Base-by-base conservation (phyloP, 2,329 filamentous ascomycete species). In the Chrysosporium keratinophilum region DNA sequence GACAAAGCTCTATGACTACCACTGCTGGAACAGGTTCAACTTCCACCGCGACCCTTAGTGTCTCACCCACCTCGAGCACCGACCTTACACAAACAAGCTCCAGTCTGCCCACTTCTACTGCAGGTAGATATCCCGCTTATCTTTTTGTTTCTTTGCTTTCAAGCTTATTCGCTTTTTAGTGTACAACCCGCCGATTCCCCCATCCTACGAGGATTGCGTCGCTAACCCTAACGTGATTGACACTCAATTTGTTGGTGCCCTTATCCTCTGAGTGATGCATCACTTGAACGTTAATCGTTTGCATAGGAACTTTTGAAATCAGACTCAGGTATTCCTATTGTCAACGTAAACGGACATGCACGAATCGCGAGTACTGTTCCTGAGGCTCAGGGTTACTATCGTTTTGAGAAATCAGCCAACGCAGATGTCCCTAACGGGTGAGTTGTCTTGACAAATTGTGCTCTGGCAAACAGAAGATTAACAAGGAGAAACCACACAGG, bases 141-240 rank as follows among this genome's bases (percentile, higher is more conserved):
- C 2, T 11, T 9, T 45, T 31, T n/a, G 15, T 19, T 23, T 7
- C 41, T 11, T 23, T 17, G 9, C 2, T 23, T 23, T 43, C 19
- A 10, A 19, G 5, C n/a, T 33, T 11, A 20, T 19, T 45, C 9
- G 28, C 42, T 19, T 40, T 39, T 7, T 37, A 37, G 35, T 37
- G 33, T 49, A 49, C 46, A 49, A 37, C 31, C 46, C 46, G 31
- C 50, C 50, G 11, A 11, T 52, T 39, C 41, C 41, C 12, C 9
- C 40, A 15, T 39, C 44, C 10, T 52, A 45, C 31, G 42, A 45
- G 3, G 28, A 45, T 20, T 45, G 42, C 12, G 42, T 45, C 2
- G 42, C 42, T 20, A n/a, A 45, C 42, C 42, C 42, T 15, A 31
- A 31, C 20, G 42, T 45, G 10, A 5, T 33, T n/a, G 17, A 45